Base-by-base conservation (phyloP, 2,329 filamentous ascomycete species). In the Cyphellophora attinorum region DNA sequence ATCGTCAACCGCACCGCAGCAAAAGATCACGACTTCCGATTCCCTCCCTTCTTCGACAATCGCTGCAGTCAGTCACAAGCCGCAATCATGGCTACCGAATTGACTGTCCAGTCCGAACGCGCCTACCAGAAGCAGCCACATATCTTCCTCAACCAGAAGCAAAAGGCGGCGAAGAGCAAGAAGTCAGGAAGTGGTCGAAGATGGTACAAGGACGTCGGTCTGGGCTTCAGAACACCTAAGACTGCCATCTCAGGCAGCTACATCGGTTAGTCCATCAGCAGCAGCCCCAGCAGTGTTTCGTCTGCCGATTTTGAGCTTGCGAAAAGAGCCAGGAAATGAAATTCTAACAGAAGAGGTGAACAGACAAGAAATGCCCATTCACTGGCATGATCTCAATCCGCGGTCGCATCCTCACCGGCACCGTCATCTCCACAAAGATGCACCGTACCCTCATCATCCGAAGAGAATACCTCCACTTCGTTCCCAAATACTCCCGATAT, bases 331-430 rank as follows among this genome's bases (percentile, higher is more conserved):
- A 29, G 27, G 27, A 12, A 2, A 10, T 29, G 2, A 3, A 55
- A 50, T 58, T 50, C 44, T 35, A 33, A 46, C 43, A 31, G 27
- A 15, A 23, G 25, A 11, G 40, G 30, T 40, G 41, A 49, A 59
- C 62, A 94, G 91, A 98, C 82, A 98, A 98, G 85, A 98, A 98
- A 79, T 98, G 91, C 83, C 91, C 91, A 55, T 98, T 98, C 82
- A 94, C 86, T 57, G 93, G 93, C 67, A 76, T 89, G 67, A 88
- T 98, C 67, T 96, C 91, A 53, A 98, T 98, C 76, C 91, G 91
- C 75, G 91, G 91, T 70, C 89, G 91, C 89, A 98, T 98, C 79
- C 77, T 98, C 55, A 96, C 89, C 65, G 91, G 91, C 62, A 95
- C 86, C 64, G 91, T 98, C 62, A 83, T 96, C 63, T 96, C 89